phyloP scores from a whole-genome alignment of 257 asterid genomes.

The Ilex asprella region DNA sequence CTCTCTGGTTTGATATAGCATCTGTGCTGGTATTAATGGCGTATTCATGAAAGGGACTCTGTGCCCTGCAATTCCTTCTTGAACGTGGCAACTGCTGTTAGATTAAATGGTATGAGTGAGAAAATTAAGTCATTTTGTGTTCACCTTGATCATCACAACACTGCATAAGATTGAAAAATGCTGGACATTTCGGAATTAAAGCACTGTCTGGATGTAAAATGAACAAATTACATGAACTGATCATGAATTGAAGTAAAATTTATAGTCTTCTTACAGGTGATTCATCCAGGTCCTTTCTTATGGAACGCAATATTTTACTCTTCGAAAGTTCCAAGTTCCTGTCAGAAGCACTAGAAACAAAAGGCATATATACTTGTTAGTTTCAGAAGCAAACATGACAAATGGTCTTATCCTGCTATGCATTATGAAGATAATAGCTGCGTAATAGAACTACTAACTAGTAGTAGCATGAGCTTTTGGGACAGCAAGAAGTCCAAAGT shows the following conservation, averaged over 20 bases:
- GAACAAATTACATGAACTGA: too few species aligned
- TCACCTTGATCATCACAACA: not conserved
- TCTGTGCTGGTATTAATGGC: conserved; percentile 20
- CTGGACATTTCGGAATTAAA: too few species aligned
- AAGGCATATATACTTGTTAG: not conserved
- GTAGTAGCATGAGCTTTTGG: not conserved
- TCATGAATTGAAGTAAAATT: too few species aligned
- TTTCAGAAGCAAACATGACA: not conserved
- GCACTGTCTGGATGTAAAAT: too few species aligned
- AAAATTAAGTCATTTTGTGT: not conserved
- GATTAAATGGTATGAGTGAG: conserved; percentile 2
- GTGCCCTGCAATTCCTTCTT: conserved; percentile 26
- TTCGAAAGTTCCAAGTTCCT: conserved; percentile 22
- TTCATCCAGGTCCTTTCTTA: conserved; percentile 15
- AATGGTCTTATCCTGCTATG: too few species aligned
- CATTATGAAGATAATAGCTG: not conserved
- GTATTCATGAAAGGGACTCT: conserved; percentile 29
- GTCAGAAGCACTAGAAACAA: conserved; percentile 39
- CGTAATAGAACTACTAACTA: not conserved
- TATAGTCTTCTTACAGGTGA: conserved; percentile 28
- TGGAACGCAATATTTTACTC: conserved; percentile 15
- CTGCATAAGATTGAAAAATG: not conserved
- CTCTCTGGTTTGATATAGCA: conserved; percentile 28
- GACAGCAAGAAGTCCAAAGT: not conserved
- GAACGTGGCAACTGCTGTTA: conserved; percentile 31